Base-by-base conservation (phyloP, 1,284 basidiomycete genomes). In the Cryptococcus floricola region DNA sequence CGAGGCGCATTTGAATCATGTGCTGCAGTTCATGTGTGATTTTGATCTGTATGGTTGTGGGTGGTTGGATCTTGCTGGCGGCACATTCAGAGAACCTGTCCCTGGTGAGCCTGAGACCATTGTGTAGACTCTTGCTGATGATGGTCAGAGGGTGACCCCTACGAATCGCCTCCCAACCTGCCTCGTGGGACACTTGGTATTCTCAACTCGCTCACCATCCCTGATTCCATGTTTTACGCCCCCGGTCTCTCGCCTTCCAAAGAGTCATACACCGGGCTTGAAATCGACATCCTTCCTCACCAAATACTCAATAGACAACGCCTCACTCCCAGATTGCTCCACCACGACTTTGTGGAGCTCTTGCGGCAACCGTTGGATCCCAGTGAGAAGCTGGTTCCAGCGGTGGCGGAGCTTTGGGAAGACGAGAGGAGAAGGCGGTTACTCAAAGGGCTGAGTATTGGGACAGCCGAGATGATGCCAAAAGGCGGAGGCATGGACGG, bases 31-130 rank as follows among this genome's bases (percentile, higher is more conserved):
- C 78, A 84, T 98, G 83, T 88, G 88, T 73, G 95, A 98, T 77
- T 94, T 91, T 75, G 92, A 92, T 58, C 81, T 98, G 38, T 96
- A 93, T 68, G 95, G 95, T 2, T 98, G 95, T 73, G 92, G 89
- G 9, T 90, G 87, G 83, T 80, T 98, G 48, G 86, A 95, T 56
- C 66, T 84, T 3, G 75, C 73, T 16, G 77, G 80, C 12, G 79
- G 78, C 5, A 72, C 67, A n/a, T 82, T 83, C 50, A 72, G 83
- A 1, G 71, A 77, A 31, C 80, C 79, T 6, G 63, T 81, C 1
- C 80, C 81, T 5, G 78, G 78, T 75, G 54, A 60, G 71, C 64
- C 1, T 34, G 31, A n/a, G 42, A 19, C 19, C 19, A 16, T 34
- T 41, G 14, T 10, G 50, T 51, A 57, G 18, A 53, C 10, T 18